Evolutionary conservation across 257 asterid genomes (phyloP).

Genomic region (Nyctanthes arbortristis): DNA sequence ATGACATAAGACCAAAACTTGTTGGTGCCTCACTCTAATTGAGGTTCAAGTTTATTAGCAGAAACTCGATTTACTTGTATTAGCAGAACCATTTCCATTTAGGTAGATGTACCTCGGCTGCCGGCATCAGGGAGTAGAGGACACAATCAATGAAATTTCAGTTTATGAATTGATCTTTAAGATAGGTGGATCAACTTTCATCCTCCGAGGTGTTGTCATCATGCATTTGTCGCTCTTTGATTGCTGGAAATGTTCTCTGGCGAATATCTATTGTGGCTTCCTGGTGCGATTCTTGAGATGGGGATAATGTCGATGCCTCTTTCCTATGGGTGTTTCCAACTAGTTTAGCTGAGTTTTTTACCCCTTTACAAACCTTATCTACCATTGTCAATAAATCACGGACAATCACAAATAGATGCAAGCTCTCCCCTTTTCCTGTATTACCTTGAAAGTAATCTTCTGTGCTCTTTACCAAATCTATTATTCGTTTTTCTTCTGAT

Average conservation of each 20-base stretch:
- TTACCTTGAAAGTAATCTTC: slow-evolving; percentile 90
- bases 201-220: slow-evolving; percentile 68
- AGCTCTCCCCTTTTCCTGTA: slow-evolving; percentile 67
- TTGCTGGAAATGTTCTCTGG: slow-evolving; percentile 64
- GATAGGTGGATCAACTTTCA: slow-evolving; percentile 38
- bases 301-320: slow-evolving; percentile 41
- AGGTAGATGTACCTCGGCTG: background rate
- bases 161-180: slow-evolving; percentile 7
- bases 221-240: slow-evolving; percentile 54
- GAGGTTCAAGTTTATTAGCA: no score
- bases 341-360: slow-evolving; percentile 38
- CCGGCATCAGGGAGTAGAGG: background rate
- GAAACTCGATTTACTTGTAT: background rate
- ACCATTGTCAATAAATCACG: slow-evolving; percentile 77
- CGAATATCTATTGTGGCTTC: slow-evolving; percentile 49
- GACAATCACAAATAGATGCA: slow-evolving; percentile 61
- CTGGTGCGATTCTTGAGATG: slow-evolving; percentile 45
- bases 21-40: background rate
- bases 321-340: slow-evolving; percentile 33
- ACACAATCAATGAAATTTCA: background rate
- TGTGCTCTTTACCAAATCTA: slow-evolving; percentile 68
- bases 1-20: background rate
- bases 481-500: slow-evolving; percentile 68
- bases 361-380: slow-evolving; percentile 70
- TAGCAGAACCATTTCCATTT: no score